These are phyloP conservation scores for Aspergillus arachidicola DNA, from an alignment of 2,329 filamentous ascomycete species.

Conservation along the genomic window DNA sequence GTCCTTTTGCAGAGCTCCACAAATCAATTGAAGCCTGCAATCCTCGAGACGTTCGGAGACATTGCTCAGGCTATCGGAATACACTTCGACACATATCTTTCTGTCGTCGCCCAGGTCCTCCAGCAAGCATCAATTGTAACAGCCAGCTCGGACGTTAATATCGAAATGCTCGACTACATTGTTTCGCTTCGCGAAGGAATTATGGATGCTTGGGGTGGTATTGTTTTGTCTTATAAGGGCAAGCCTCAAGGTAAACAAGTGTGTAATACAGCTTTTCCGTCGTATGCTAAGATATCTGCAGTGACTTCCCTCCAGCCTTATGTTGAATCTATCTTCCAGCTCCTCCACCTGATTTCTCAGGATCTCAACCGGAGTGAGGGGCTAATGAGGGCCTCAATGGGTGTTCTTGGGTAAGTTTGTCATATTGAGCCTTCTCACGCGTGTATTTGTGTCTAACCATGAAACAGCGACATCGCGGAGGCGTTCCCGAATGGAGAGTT, in stretches of 20 bases:
- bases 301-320: constrained; percentile 73
- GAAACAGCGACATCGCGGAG: constrained; percentile 81
- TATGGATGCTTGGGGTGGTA: constrained; percentile 98
- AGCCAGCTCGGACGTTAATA: constrained; percentile 75
- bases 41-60: constrained; percentile 96
- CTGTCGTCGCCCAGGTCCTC: constrained; percentile 88
- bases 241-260: constrained; percentile 47
- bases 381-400: constrained; percentile 91
- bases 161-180: constrained; percentile 97
- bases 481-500: constrained; percentile 91
- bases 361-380: constrained; percentile 90
- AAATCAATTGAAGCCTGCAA: constrained; percentile 97
- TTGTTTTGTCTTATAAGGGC: constrained; percentile 89
- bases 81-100: constrained; percentile 89
- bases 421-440: background rate
- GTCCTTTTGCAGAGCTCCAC: constrained; percentile 65
- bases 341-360: constrained; percentile 76
- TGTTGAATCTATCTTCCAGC: constrained; percentile 81
- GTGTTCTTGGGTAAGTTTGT: constrained; percentile 81
- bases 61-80: constrained; percentile 93
- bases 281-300: constrained; percentile 39
- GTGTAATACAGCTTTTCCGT: background rate
- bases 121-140: constrained; percentile 88
- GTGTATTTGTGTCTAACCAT: background rate
- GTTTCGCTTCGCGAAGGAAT: constrained; percentile 94